Evolutionary conservation across 2,329 filamentous ascomycete species (phyloP), one percentile per base, ranked within the genome.

Genomic region (Plectosphaerella sp.): DNA sequence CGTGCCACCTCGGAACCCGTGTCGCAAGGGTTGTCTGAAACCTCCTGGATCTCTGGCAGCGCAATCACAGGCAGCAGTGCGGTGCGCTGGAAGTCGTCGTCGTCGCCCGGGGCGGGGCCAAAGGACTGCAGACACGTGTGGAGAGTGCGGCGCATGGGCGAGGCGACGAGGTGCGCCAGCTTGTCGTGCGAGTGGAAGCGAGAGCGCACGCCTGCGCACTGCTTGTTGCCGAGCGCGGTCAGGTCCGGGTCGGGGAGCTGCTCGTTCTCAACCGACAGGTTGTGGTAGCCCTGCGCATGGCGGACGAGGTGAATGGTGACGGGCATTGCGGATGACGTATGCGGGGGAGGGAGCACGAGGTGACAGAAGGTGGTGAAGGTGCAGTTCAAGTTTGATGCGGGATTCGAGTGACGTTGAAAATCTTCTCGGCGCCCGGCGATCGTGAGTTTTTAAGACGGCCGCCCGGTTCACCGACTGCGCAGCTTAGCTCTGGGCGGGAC

Each of bases 241-340:
- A 96, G 80, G 54, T 82, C 74, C 2, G 92, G 91, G 64, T 97
- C 92, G n/a, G 67, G 84, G 41, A 96, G 74, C 55, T 72, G 64
- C 65, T 92, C 87, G 70, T 92, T 90, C 56, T 79, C 86, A 24
- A 74, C 62, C 57, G 63, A 76, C 63, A 94, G 80, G 69, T 96
- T 96, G 78, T 96, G 92, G 65, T 82, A 83, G 70, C 90, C 91
- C 72, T 90, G 77, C 12, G 86, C 87, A 67, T 91, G 87, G 69
- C 88, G 86, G 61, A 91, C 80, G 58, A 87, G 75, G 67, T 88
- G 82, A 58, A 89, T 73, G 43, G 75, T 81, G 24, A 77, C 74
- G 3, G 74, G 66, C 78, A 82, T 81, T 49, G 16, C 16, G 41
- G 41, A 12, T 12, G 41, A 18, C n/a, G n/a, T 16, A 18, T n/a